Base-by-base conservation (phyloP, 1,284 basidiomycete species). In the Trichosporon sp. region DNA sequence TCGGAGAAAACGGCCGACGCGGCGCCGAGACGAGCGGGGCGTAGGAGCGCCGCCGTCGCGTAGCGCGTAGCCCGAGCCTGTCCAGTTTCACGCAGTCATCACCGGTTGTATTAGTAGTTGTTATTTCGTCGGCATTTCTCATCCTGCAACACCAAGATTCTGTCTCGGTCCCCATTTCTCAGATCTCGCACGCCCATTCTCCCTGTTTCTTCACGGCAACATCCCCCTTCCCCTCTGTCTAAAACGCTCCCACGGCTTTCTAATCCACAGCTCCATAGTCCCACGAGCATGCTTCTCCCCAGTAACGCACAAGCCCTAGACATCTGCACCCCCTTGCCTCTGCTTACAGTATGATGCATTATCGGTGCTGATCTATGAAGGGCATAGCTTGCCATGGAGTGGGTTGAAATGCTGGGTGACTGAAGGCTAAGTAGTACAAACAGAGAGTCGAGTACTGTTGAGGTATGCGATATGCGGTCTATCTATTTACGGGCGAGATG, bases 381-480 rank as follows among this genome's bases (percentile, higher is more conserved):
- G 23, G 47, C 47, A 21, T 25, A 23, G 47, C 21, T 25, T 51
- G 38, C 38, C 38, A 42, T 42, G 47, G 8, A 23, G 21, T 51
- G 47, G 38, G 23, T 21, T 21, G 21, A 23, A 51, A 51, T 51
- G 47, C 47, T 51, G 47, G 47, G 53, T 42, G 27, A 18, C 8
- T 12, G 42, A 12, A n/a, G 31, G 7, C 34, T 29, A 31, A 3
- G 8, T 23, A 29, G 25, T 44, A 51, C 64, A 65, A 51, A 51
- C 21, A 65, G 23, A 31, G 58, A 35, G 27, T 31, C 25, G 53
- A 11, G 35, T n/a, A 31, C 38, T 60, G 27, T 31, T 42, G 35
- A 9, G 18, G 31, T 62, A 38, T 47, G 65, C 1, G 34, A 7
- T 66, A 53, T 38, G 56, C 85, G 8, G 95, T 98, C 83, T 97